These are phyloP conservation scores for Cercospora sojina DNA, from an alignment of 2,329 filamentous ascomycete species.

Conservation along the genomic window DNA sequence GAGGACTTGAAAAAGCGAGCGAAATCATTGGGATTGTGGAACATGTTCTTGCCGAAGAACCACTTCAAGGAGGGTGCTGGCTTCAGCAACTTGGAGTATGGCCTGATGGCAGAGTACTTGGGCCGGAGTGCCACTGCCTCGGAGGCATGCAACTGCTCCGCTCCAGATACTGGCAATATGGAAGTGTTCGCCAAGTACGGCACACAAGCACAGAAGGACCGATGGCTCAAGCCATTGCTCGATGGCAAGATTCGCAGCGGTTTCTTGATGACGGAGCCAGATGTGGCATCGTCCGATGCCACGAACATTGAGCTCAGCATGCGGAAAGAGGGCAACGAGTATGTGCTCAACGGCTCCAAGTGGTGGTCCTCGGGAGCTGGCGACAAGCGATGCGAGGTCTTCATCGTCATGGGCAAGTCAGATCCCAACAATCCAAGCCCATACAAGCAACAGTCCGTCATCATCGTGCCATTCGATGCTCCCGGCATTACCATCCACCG, in stretches of 20 bases:
- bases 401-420: constrained; percentile 95
- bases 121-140: constrained; percentile 81
- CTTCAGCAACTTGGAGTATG: constrained; percentile 94
- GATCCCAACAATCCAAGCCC: constrained; percentile 71
- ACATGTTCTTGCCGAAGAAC: constrained; percentile 93
- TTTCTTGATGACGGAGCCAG: constrained; percentile 48
- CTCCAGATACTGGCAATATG: constrained; percentile 54
- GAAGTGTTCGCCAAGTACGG: constrained; percentile 55
- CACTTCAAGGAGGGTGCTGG: constrained; percentile 95
- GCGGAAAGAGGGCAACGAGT: constrained; percentile 77
- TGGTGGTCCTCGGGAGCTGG: constrained; percentile 98
- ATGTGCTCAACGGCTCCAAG: constrained; percentile 95
- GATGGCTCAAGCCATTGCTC: constrained; percentile 51
- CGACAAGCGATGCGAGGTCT: constrained; percentile 85
- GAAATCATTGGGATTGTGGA: constrained; percentile 84
- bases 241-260: constrained; percentile 51
- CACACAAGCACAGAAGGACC: constrained; percentile 50
- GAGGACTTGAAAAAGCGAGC: constrained; percentile 89
- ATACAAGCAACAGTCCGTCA: constrained; percentile 90
- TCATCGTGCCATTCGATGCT: constrained; percentile 78
- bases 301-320: constrained; percentile 65
- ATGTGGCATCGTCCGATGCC: constrained; percentile 52
- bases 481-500: constrained; percentile 87
- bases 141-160: constrained; percentile 74
- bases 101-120: constrained; percentile 93